Percentiles rank a stretch among this genome's conserved stretches.
Conservation (phyloP, 2,329 filamentous ascomycete genomes). For the Pseudocercospora fuligena region DNA sequence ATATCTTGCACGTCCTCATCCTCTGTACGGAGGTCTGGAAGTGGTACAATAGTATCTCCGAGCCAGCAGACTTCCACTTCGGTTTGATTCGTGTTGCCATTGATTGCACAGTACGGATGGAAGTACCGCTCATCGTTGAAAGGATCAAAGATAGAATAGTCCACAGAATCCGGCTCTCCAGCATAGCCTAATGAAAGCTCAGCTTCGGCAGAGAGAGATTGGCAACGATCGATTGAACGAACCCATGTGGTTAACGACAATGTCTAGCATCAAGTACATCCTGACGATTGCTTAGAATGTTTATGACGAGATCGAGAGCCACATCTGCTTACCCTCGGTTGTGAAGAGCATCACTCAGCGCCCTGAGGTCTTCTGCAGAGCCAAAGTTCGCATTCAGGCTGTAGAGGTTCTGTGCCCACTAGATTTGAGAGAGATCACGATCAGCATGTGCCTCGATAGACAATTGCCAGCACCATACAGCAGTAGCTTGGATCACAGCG, state of each 20-base stretch:
- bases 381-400: conserved; percentile 64
- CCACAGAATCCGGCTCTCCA: conserved; percentile 53
- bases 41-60: conserved; percentile 53
- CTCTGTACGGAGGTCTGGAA: conserved; percentile 55
- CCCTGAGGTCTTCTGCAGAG: conserved; percentile 62
- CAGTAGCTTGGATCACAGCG: not conserved
- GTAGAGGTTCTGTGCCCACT: conserved; percentile 60
- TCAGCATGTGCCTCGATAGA: not conserved
- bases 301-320: not conserved
- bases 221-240: not conserved
- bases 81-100: conserved; percentile 55
- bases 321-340: conserved; percentile 41
- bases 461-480: too few relatives aligned
- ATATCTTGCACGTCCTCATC: conserved; percentile 47
- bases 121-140: conserved; percentile 64
- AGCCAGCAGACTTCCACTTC: conserved; percentile 56
- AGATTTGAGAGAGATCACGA: not conserved
- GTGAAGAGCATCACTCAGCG: conserved; percentile 61
- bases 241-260: conserved; percentile 61
- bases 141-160: conserved; percentile 59
- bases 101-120: conserved; percentile 62
- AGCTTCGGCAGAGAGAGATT: not conserved
- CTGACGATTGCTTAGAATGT: not conserved
- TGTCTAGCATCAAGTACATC: conserved; percentile 66
- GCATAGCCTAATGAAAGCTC: conserved; percentile 43